Percentiles rank a stretch among this genome's conserved stretches.
Conservation (phyloP, 1,284 basidiomycete genomes). For the Papiliotrema laurentii region DNA sequence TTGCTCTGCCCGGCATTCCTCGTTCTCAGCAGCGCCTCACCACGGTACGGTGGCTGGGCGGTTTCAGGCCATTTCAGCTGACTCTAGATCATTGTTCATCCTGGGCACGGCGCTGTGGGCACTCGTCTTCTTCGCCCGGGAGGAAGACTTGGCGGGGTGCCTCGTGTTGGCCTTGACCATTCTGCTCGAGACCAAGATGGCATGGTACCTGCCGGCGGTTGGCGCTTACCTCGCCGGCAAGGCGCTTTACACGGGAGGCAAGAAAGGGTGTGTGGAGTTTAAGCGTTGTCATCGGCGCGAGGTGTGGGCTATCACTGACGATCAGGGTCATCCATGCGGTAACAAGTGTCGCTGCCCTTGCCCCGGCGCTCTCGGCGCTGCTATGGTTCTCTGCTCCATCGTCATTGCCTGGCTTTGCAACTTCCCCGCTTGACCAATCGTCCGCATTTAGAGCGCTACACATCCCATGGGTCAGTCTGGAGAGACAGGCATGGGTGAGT, state of each 20-base stretch:
- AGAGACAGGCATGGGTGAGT: background rate
- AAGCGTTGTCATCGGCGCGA: background rate
- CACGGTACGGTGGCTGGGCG: too few species aligned
- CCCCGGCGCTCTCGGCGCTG: too few species aligned
- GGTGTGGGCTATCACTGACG: too few species aligned
- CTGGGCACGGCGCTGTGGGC: background rate
- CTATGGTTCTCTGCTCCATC: too few species aligned
- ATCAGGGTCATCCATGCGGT: too few species aligned
- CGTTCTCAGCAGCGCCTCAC: slow-evolving; percentile 1
- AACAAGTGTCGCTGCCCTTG: too few species aligned
- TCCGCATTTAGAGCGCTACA: too few species aligned
- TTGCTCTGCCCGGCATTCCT: slow-evolving; percentile 73
- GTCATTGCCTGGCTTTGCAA: too few species aligned
- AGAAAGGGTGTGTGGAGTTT: slow-evolving; percentile 36
- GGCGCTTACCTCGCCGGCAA: slow-evolving; percentile 77
- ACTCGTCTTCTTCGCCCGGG: background rate
- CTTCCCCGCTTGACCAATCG: too few species aligned
- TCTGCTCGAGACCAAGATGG: slow-evolving; percentile 93
- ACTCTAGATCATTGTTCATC: slow-evolving; percentile 42
- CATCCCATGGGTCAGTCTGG: background rate
- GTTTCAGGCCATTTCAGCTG: too few species aligned
- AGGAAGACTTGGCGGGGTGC: background rate
- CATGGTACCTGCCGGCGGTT: slow-evolving; percentile 87
- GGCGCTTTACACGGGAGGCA: slow-evolving; percentile 9
- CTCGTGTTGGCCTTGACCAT: slow-evolving; percentile 52